Percentiles rank a stretch among this genome's conserved stretches.
Conservation (phyloP, 768 basidiomycete genomes). For the Tricholoma bakamatsutake region DNA sequence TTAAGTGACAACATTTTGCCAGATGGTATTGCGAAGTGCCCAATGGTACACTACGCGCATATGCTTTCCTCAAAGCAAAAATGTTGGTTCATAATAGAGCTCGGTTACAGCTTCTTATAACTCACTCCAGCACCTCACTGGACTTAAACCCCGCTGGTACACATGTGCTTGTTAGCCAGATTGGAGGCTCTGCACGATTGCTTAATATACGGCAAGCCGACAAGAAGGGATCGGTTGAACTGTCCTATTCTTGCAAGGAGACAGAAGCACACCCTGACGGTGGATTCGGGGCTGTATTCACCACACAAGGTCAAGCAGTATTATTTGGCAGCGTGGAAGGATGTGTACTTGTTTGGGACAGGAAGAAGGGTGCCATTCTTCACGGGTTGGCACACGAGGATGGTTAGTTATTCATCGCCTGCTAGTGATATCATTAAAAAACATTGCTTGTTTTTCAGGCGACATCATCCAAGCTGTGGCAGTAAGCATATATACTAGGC, state of each 20-base stretch:
- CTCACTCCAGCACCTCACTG: slow-evolving; percentile 39
- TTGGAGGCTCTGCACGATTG: slow-evolving; percentile 43
- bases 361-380: slow-evolving; percentile 42
- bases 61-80: slow-evolving; percentile 50
- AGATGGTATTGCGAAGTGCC: slow-evolving; percentile 70
- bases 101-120: neutral
- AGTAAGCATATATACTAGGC: slow-evolving; percentile 23
- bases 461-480: slow-evolving; percentile 37
- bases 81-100: slow-evolving; percentile 38
- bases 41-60: slow-evolving; percentile 58
- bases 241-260: slow-evolving; percentile 43
- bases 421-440: slow-evolving; percentile 11
- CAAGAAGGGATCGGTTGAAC: slow-evolving; percentile 47
- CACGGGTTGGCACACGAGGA: slow-evolving; percentile 59
- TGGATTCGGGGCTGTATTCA: slow-evolving; percentile 48
- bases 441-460: slow-evolving; percentile 21
- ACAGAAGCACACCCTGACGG: slow-evolving; percentile 24
- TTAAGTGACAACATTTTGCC: slow-evolving; percentile 3
- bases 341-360: slow-evolving; percentile 60
- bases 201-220: slow-evolving; percentile 45
- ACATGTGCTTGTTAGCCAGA: slow-evolving; percentile 49
- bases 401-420: slow-evolving; percentile 31
- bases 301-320: slow-evolving; percentile 44
- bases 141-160: slow-evolving; percentile 44
- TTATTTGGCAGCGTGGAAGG: slow-evolving; percentile 51